Conservation (phyloP, 768 basidiomycete species). For the Naganishia friedmannii region DNA sequence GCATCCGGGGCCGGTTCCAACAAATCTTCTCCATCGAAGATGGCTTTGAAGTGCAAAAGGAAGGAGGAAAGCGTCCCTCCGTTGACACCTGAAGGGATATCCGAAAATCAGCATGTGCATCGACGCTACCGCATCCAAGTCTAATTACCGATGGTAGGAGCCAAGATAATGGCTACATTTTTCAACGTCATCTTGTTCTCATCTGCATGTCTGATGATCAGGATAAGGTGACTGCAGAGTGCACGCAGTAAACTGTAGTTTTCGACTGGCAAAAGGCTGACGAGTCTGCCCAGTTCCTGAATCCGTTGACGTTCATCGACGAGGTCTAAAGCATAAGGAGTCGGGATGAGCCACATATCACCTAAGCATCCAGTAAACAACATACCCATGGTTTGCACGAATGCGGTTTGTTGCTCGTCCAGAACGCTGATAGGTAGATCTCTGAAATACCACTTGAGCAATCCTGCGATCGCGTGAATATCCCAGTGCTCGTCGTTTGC, state of each 20-base stretch:
- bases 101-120: background rate
- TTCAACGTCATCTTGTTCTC: conserved; percentile 95
- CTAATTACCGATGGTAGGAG: conserved; percentile 70
- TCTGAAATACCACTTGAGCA: conserved; percentile 87
- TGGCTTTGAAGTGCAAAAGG: conserved; percentile 86
- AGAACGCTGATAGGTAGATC: conserved; percentile 94
- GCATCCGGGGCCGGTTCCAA: background rate
- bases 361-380: background rate
- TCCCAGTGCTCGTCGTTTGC: conserved; percentile 91
- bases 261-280: conserved; percentile 78
- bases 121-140: too few relatives aligned
- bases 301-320: conserved; percentile 84
- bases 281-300: conserved; percentile 76
- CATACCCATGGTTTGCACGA: conserved; percentile 88
- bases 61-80: conserved; percentile 93
- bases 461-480: conserved; percentile 92
- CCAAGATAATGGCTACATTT: conserved; percentile 97
- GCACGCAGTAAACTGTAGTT: conserved; percentile 94
- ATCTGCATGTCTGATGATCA: conserved; percentile 83
- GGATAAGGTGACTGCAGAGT: conserved; percentile 87
- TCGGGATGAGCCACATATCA: conserved; percentile 10
- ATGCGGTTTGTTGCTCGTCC: conserved; percentile 76
- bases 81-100: conserved; percentile 65
- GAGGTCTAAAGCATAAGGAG: conserved; percentile 63
- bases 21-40: conserved; percentile 71